Evolutionary conservation across 306 rosid species (phyloP).

Genomic region (Casuarina cunninghamiana): DNA sequence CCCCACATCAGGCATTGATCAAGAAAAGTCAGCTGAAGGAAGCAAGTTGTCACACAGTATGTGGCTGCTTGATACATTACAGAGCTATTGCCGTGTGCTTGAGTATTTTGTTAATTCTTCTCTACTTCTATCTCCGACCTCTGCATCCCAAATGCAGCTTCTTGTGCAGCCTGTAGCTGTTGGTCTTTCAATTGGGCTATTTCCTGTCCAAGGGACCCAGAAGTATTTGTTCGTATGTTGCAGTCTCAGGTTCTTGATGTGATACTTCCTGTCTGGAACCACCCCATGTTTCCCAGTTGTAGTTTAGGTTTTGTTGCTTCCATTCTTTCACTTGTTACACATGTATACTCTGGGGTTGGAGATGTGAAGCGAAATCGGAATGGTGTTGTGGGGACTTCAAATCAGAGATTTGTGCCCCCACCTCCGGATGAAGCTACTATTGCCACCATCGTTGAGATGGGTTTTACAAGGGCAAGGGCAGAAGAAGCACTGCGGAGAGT

Average conservation of each 20-base stretch:
- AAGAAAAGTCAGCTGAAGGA: slow-evolving; percentile 65
- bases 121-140: slow-evolving; percentile 74
- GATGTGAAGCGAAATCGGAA: slow-evolving; percentile 81
- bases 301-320: slow-evolving; percentile 84
- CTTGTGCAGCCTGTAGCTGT: slow-evolving; percentile 96
- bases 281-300: slow-evolving; percentile 75
- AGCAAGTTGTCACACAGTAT: slow-evolving; percentile 62
- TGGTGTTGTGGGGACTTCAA: slow-evolving; percentile 65
- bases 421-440: slow-evolving; percentile 94
- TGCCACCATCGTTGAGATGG: slow-evolving; percentile 93
- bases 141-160: slow-evolving; percentile 86
- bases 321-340: slow-evolving; percentile 80
- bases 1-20: slow-evolving; percentile 55
- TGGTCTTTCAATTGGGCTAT: slow-evolving; percentile 93
- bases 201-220: slow-evolving; percentile 97
- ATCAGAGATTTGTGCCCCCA: slow-evolving; percentile 74
- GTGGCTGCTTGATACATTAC: slow-evolving; percentile 95
- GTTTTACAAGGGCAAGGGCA: slow-evolving; percentile 95
- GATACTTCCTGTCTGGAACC: slow-evolving; percentile 89
- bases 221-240: slow-evolving; percentile 91
- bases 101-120: slow-evolving; percentile 96
- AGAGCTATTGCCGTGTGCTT: slow-evolving; percentile 77
- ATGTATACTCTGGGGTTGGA: slow-evolving; percentile 94
- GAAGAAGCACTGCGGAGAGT: slow-evolving; percentile 97
- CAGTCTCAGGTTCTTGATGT: slow-evolving; percentile 95